phyloP scores from a whole-genome alignment of 2,329 filamentous ascomycete species.

The Beauveria varroae region DNA sequence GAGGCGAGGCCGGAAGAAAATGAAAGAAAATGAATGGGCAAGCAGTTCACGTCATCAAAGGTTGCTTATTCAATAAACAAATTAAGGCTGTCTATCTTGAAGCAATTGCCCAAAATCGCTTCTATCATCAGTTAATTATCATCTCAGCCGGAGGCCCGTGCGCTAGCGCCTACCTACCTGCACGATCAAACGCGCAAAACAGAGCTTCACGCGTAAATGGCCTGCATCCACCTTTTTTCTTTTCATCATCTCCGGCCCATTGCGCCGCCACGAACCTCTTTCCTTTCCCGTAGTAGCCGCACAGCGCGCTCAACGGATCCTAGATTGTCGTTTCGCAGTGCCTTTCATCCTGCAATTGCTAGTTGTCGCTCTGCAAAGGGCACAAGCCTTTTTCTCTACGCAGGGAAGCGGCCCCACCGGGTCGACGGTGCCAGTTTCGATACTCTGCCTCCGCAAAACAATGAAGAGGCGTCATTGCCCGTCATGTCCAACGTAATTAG shows the following conservation, averaged over 20 bases:
- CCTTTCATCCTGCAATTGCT: not conserved
- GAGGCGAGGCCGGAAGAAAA: not conserved
- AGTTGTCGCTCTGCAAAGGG: not conserved
- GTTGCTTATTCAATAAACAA: not conserved
- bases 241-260: not conserved
- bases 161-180: not conserved
- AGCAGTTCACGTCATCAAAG: not conserved
- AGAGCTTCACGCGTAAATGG: conserved; percentile 9
- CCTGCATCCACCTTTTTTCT: conserved; percentile 8
- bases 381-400: not conserved
- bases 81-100: not conserved
- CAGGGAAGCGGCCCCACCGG: not conserved
- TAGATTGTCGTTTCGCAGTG: not conserved
- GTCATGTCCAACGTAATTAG: conserved; percentile 8
- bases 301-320: not conserved
- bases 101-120: not conserved
- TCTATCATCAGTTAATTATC: not conserved
- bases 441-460: not conserved
- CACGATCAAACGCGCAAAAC: not conserved
- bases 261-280: not conserved
- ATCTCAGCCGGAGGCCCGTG: not conserved
- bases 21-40: not conserved
- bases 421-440: not conserved
- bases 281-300: not conserved
- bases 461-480: not conserved